These are phyloP conservation scores for Pezicula radicicola DNA, from an alignment of 2,329 filamentous ascomycete species.

Conservation along the genomic window DNA sequence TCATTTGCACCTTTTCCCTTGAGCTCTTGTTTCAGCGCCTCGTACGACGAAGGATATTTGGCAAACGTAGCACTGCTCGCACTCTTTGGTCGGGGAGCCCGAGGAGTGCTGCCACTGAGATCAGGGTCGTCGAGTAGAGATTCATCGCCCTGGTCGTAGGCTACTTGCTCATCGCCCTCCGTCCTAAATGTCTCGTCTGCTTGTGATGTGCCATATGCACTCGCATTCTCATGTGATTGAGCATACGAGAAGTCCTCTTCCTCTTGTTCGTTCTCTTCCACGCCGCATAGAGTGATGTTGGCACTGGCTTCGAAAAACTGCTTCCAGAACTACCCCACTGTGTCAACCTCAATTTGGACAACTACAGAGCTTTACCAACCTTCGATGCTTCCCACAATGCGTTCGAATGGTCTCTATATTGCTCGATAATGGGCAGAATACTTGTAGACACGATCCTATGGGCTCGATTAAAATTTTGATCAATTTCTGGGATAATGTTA, in stretches of 20 bases:
- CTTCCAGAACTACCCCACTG: slow-evolving; percentile 81
- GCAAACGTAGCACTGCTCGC: slow-evolving; percentile 50
- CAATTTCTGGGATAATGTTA: slow-evolving; percentile 68
- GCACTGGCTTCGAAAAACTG: slow-evolving; percentile 99
- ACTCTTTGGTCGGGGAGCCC: slow-evolving; percentile 49
- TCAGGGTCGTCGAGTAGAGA: slow-evolving; percentile 64
- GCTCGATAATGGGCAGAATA: slow-evolving; percentile 89
- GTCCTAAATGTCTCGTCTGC: slow-evolving; percentile 23
- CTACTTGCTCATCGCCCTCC: slow-evolving; percentile 23
- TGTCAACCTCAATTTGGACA: slow-evolving; percentile 12
- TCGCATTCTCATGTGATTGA: slow-evolving; percentile 27
- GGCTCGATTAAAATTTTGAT: slow-evolving; percentile 95
- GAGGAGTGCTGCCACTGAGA: slow-evolving; percentile 67
- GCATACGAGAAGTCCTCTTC: slow-evolving; percentile 43
- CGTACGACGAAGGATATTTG: slow-evolving; percentile 73
- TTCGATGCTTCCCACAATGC: slow-evolving; percentile 97
- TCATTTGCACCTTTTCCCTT: slow-evolving; percentile 37
- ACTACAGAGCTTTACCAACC: slow-evolving; percentile 42
- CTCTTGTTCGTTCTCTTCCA: slow-evolving; percentile 75
- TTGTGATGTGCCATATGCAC: slow-evolving; percentile 38
- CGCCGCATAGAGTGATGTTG: slow-evolving; percentile 93
- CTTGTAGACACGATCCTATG: slow-evolving; percentile 94
- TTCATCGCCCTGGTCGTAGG: slow-evolving; percentile 46
- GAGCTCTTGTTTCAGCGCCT: slow-evolving; percentile 67
- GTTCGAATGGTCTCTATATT: slow-evolving; percentile 90